Evolutionary conservation across 1,284 basidiomycete species (phyloP), one percentile per base, ranked within the genome.

Genomic region (Boletus chippewaensis): DNA sequence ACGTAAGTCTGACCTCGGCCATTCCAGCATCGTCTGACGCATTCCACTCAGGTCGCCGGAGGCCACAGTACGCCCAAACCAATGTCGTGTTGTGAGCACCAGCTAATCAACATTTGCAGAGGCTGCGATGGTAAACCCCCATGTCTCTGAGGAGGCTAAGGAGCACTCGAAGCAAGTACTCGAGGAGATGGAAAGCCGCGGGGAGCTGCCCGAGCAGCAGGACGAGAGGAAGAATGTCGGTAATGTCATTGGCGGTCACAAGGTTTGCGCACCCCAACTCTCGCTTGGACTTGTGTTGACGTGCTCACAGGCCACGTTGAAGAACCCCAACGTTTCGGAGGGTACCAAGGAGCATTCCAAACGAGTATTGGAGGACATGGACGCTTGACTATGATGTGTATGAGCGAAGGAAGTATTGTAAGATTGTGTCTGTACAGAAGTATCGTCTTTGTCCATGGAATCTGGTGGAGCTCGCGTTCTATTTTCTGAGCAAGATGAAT

Each of bases 401-500:
- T 38, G 36, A 26, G 52, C 11, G 32, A 50, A n/a, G 12, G 12
- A 3, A 12, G 8, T 29, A 47, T 31, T 48, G 52, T 59, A 51
- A 22, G 49, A 56, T 55, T 50, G 24, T 36, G 18, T 42, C n/a
- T 24, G 22, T 47, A 51, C 3, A 44, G 9, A 29, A 12, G 4
- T 20, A 29, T 38, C 3, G 20, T 15, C 34, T 13, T 12, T 9
- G 39, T 31, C 18, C 15, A 31, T 18, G 31, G 34, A 16, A 7
- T 24, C 22, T 24, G 6, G 22, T 24, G 34, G 39, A 43, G 10
- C 11, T 40, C 26, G 56, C 22, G 35, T 29, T 55, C 72, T 72
- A 92, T 74, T 84, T 87, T 61, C 94, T 80, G 71, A 97, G 79
- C 39, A 98, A 77, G 47, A 97, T 75, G 71, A 93, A 98, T 53